Conservation (phyloP, 495 filamentous ascomycete species). For the Hypoxylon crocopeplum region DNA sequence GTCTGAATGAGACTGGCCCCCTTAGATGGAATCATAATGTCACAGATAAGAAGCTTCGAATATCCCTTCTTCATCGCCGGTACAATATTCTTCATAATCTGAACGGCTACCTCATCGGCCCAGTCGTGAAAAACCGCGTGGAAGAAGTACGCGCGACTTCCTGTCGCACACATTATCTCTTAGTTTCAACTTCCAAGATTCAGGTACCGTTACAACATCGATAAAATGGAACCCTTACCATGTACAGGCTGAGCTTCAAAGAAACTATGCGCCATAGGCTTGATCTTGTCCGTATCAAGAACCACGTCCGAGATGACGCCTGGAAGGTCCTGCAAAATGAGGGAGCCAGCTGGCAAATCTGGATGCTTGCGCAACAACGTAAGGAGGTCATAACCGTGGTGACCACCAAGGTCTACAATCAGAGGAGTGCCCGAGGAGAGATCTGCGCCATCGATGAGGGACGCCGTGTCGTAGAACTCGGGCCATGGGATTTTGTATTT, state of each 20-base stretch:
- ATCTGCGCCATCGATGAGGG: constrained; percentile 34
- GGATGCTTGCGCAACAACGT: constrained; percentile 43
- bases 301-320: constrained; percentile 38
- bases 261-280: constrained; percentile 43
- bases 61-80: constrained; percentile 39
- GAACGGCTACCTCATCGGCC: constrained; percentile 39
- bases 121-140: constrained; percentile 56
- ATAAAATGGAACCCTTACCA: constrained; percentile 31
- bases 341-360: constrained; percentile 37
- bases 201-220: constrained; percentile 10
- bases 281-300: constrained; percentile 30
- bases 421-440: constrained; percentile 28
- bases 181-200: constrained; percentile 6
- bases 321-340: constrained; percentile 52
- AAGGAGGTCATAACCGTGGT: constrained; percentile 48
- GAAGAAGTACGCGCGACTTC: constrained; percentile 52
- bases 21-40: constrained; percentile 37
- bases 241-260: constrained; percentile 42
- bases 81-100: constrained; percentile 27
- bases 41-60: constrained; percentile 36
- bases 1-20: constrained; percentile 40
- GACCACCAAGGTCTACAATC: constrained; percentile 55
- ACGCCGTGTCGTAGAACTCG: constrained; percentile 35
- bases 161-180: constrained; percentile 26
- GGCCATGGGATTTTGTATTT: constrained; percentile 34